A percentile compares a stretch with the other conserved stretches of the same genome.
Evolutionary conservation across 2,329 filamentous ascomycete species (phyloP).

Genomic region (Alternaria hordeiaustralica): DNA sequence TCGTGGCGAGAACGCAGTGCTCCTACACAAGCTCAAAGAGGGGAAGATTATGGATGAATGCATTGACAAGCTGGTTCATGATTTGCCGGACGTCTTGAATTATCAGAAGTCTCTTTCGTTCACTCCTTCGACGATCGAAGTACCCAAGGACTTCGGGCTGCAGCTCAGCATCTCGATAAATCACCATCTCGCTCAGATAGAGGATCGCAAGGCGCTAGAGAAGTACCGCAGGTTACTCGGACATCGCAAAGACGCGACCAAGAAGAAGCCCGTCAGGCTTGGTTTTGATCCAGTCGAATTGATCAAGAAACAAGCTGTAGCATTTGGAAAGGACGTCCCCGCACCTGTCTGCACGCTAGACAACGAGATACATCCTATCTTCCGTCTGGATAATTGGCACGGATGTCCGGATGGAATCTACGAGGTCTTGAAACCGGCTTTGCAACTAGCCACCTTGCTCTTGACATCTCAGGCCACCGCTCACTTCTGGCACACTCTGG

Average conservation of each 20-base stretch:
- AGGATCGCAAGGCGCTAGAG: constrained; percentile 45
- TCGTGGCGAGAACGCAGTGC: constrained; percentile 34
- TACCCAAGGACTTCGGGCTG: constrained; percentile 46
- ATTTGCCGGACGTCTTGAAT: constrained; percentile 44
- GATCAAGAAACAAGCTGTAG: constrained; percentile 49
- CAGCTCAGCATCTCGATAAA: constrained; percentile 49
- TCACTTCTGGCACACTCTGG: constrained; percentile 48
- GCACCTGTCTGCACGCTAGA: constrained; percentile 38
- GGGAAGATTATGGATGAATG: constrained; percentile 47
- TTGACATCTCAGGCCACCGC: constrained; percentile 47
- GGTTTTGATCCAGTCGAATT: constrained; percentile 50
- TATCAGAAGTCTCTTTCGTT: constrained; percentile 44
- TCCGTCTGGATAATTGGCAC: constrained; percentile 49
- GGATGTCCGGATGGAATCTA: constrained; percentile 48
- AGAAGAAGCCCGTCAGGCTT: constrained; percentile 41
- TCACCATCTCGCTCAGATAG: constrained; percentile 48
- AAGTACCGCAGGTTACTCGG: constrained; percentile 48
- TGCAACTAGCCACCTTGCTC: constrained; percentile 43
- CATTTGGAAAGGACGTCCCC: constrained; percentile 30
- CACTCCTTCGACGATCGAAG: constrained; percentile 48
- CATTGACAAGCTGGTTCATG: constrained; percentile 46
- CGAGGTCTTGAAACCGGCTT: constrained; percentile 46
- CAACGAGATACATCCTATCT: constrained; percentile 47
- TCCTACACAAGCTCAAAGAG: constrained; percentile 45
- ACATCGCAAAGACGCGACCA: constrained; percentile 40